These are phyloP conservation scores for Casaregolazyma suthepensis DNA, from an alignment of 1,139 yeast species.

Conservation along the genomic window DNA sequence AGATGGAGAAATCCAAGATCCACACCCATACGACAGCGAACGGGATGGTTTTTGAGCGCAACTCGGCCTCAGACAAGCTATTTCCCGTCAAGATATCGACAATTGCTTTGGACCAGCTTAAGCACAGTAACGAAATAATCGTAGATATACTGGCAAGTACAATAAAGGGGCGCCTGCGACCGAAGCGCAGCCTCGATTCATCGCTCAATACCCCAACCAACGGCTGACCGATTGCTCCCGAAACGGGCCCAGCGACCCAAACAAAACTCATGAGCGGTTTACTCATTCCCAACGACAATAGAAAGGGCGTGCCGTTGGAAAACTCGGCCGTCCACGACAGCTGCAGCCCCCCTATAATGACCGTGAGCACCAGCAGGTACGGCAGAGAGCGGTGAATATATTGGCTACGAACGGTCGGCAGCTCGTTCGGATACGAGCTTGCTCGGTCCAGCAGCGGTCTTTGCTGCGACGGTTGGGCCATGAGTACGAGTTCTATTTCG, in stretches of 20 bases:
- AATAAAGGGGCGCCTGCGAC: conserved; percentile 51
- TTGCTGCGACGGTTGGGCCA: background rate
- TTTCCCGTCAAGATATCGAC: conserved; percentile 25
- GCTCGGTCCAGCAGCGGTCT: background rate
- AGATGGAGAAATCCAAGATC: conserved; percentile 49
- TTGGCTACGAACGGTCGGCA: conserved; percentile 28
- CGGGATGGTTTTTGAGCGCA: conserved; percentile 37
- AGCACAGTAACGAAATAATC: conserved; percentile 36
- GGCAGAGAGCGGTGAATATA: conserved; percentile 31
- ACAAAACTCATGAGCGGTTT: conserved; percentile 48
- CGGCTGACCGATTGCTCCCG: conserved; percentile 59
- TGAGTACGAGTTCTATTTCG: background rate
- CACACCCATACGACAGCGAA: conserved; percentile 50
- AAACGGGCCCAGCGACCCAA: conserved; percentile 61
- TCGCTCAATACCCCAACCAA: conserved; percentile 52
- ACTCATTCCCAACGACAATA: conserved; percentile 49
- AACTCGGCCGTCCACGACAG: conserved; percentile 52
- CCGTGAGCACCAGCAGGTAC: conserved; percentile 42
- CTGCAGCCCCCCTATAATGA: conserved; percentile 47
- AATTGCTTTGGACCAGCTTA: conserved; percentile 45
- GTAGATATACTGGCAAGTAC: conserved; percentile 46
- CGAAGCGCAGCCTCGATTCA: conserved; percentile 39
- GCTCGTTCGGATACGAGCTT: background rate
- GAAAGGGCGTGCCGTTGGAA: conserved; percentile 47
- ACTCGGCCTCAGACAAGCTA: conserved; percentile 23